Evolutionary conservation across 2,329 filamentous ascomycete genomes (phyloP), one percentile per base, ranked within the genome.

Genomic region (Nothopassalora personata): DNA sequence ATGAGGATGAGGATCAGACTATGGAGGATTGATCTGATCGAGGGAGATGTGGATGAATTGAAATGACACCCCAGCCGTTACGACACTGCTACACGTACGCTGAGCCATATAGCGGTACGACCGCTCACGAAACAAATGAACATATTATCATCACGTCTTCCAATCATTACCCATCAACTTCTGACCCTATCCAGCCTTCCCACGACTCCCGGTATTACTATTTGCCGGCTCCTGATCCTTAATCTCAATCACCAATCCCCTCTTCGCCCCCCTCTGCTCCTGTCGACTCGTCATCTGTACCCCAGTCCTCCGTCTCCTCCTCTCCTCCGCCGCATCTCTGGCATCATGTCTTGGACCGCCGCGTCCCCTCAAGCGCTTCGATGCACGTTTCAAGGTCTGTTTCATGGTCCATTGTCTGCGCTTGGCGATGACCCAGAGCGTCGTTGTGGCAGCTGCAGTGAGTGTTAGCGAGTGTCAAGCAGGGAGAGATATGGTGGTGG

Each of bases 391-490:
- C 58, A 95, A 79, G 31, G 81, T 88, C 70, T 89, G 84, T 59
- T 86, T 84, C 65, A 94, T 79, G 65, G 86, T 88, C 90, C 90
- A 94, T 73, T 92, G 89, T 50, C 86, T 84, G 77, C 90, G 91
- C 80, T 94, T 94, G 57, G 90, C 88, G 39, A 93, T 72, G 73
- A 87, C 90, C 77, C 89, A 95, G 30, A 94, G 83, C 2, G 84
- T 76, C 2, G 85, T 83, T 34, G 82, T 86, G 23, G 79, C 80
- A 62, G 86, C 88, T 88, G 3, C 78, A 80, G 63, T 23, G 23
- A 23, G 23, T 3, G 23, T 23, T 3, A 23, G 23, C 23, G 3
- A 23, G 23, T 3, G 23, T 23, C 23, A 23, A 23, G 23, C 23
- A 23, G 23, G 23, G 23, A 23, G 30, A n/a, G 8, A 9, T 27